phyloP scores from a whole-genome alignment of 208 protist species.

The Plasmodiophora brassicae region DNA sequence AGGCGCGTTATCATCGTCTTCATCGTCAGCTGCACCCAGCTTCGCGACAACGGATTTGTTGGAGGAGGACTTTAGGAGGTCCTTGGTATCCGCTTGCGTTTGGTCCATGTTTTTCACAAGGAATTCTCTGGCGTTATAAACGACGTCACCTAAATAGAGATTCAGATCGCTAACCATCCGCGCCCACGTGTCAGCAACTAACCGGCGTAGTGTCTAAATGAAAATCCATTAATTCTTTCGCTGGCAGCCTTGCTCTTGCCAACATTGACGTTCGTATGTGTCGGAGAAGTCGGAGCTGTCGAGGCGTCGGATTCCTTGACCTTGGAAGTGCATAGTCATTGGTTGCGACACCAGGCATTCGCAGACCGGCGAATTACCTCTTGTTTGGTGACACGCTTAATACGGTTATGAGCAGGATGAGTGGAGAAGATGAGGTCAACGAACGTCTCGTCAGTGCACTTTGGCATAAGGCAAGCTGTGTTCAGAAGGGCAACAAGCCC shows the following conservation, averaged over 20 bases:
- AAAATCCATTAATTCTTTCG: slow-evolving; percentile 8
- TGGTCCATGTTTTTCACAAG: slow-evolving; percentile 29
- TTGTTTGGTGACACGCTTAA: slow-evolving; percentile 3
- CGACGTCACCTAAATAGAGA: neutral
- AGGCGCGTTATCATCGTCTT: neutral
- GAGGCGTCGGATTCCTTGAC: neutral
- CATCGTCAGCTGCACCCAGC: neutral
- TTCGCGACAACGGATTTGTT: neutral
- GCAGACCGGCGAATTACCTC: neutral
- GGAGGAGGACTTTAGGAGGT: neutral
- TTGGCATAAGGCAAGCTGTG: neutral
- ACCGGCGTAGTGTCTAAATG: slow-evolving; percentile 25
- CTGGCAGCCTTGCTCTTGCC: neutral
- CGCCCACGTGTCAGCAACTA: neutral
- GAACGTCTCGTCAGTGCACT: slow-evolving; percentile 25
- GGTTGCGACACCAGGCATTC: neutral
- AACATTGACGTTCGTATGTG: neutral
- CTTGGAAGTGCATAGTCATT: neutral
- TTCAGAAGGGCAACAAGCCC: neutral
- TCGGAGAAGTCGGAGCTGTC: neutral
- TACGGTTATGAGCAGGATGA: neutral
- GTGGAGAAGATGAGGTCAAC: slow-evolving; percentile 27
- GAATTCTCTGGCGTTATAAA: slow-evolving; percentile 22
- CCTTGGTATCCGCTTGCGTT: neutral
- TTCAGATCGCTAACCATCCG: neutral